phyloP scores from a whole-genome alignment of 176 grass and related monocot species.

The Leersia perrieri region DNA sequence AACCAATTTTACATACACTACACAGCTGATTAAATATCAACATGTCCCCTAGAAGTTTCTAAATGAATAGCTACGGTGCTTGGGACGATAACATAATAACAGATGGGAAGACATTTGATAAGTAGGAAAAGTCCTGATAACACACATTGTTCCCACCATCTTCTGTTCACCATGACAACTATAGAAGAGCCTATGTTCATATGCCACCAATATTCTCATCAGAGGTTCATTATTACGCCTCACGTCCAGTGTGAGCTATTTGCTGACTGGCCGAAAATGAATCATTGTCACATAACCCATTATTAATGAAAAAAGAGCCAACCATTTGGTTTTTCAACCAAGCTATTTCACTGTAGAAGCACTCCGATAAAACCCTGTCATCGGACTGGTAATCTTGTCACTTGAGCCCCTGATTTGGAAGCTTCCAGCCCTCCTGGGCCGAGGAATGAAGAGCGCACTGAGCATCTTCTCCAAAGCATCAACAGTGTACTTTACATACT shows the following conservation, averaged over 20 bases:
- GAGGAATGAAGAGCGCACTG: conserved; percentile 50
- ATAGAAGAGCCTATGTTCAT: conserved; percentile 29
- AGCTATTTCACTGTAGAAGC: conserved; percentile 66
- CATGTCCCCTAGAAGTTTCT: conserved; percentile 9
- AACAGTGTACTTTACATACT: conserved; percentile 82
- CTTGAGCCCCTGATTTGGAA: conserved; percentile 71
- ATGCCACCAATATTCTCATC: neutral
- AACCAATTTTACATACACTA: conserved; percentile 41
- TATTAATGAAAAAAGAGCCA: conserved; percentile 12
- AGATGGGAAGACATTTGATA: neutral
- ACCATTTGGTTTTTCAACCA: neutral
- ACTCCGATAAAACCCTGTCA: conserved; percentile 60
- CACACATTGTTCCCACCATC: neutral
- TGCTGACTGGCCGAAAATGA: neutral
- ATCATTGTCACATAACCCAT: neutral
- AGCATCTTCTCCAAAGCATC: conserved; percentile 85
- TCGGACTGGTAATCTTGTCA: conserved; percentile 50
- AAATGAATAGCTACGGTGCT: conserved; percentile 21
- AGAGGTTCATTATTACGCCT: conserved; percentile 14
- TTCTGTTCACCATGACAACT: conserved; percentile 18
- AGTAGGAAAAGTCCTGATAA: conserved; percentile 12
- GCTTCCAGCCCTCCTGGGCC: conserved; percentile 56
- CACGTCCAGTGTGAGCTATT: neutral
- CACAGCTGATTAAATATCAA: conserved; percentile 7
- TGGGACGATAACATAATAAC: neutral